Evolutionary conservation across 2,329 filamentous ascomycete genomes (phyloP).

Genomic region (Fusarium sterilihyphosum): DNA sequence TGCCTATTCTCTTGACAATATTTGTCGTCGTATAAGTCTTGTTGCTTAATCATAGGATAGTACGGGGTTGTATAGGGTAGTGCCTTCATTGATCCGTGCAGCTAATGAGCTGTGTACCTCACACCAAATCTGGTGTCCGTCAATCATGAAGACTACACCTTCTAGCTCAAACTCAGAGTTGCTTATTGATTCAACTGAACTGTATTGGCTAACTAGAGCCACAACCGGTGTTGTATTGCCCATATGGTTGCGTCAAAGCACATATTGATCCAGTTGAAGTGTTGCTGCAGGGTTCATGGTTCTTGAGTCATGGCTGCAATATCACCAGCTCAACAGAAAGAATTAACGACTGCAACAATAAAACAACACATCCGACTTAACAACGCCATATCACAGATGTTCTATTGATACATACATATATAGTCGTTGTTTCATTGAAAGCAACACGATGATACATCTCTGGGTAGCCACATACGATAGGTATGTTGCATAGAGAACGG

Average conservation of each 20-base stretch:
- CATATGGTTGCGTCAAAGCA: slow-evolving; percentile 13
- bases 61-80: not conserved
- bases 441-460: not conserved
- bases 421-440: not conserved
- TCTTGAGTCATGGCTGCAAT: slow-evolving; percentile 12
- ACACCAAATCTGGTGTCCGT: no score
- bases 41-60: not conserved
- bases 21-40: not conserved
- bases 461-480: not conserved
- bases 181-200: not conserved
- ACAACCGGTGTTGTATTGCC: not conserved
- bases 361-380: not conserved
- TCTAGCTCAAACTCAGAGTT: not conserved
- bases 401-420: not conserved
- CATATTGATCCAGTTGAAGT: not conserved
- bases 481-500: not conserved
- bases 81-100: not conserved
- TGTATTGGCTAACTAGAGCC: not conserved
- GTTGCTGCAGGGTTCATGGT: slow-evolving; percentile 9
- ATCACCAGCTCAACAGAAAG: not conserved
- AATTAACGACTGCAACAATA: not conserved
- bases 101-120: not conserved
- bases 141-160: not conserved
- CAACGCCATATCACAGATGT: not conserved
- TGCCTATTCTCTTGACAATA: not conserved